A percentile compares a stretch with the other conserved stretches of the same genome.
These are phyloP conservation scores for Magnolia officinalis DNA, from an alignment of 164 flowering plant genomes.

Conservation along the genomic window DNA sequence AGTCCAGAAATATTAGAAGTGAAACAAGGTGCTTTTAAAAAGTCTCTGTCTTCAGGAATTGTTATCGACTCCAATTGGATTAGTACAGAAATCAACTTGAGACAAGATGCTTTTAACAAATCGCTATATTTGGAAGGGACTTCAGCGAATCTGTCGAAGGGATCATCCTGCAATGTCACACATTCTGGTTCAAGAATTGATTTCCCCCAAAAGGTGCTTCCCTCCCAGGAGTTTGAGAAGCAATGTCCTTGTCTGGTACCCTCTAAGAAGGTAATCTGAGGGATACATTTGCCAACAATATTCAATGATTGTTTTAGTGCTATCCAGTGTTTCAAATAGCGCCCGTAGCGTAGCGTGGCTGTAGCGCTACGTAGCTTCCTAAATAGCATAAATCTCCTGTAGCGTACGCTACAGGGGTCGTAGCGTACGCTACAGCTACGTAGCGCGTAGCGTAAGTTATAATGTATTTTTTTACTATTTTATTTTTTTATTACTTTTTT, in stretches of 20 bases:
- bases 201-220: conserved; percentile 15
- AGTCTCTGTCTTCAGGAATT: not conserved
- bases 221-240: conserved; percentile 7
- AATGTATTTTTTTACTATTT: no score
- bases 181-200: conserved; percentile 4
- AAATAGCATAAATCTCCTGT: no score
- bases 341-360: no score
- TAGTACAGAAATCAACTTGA: not conserved
- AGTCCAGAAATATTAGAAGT: not conserved
- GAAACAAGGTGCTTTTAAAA: not conserved
- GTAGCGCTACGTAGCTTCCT: no score
- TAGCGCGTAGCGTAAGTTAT: no score
- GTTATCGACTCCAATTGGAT: no score
- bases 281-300: not conserved
- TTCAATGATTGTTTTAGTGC: not conserved
- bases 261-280: conserved; percentile 10
- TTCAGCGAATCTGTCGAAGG: not conserved
- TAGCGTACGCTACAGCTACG: no score
- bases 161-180: not conserved
- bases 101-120: not conserved
- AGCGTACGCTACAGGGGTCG: no score
- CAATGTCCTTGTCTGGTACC: not conserved
- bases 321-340: no score
- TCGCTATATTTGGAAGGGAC: not conserved
- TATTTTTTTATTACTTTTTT: no score